A percentile compares a stretch with the other conserved stretches of the same genome.
Evolutionary conservation across 805 yeast genomes (phyloP).

Genomic region (Scheffersomyces spartinae): DNA sequence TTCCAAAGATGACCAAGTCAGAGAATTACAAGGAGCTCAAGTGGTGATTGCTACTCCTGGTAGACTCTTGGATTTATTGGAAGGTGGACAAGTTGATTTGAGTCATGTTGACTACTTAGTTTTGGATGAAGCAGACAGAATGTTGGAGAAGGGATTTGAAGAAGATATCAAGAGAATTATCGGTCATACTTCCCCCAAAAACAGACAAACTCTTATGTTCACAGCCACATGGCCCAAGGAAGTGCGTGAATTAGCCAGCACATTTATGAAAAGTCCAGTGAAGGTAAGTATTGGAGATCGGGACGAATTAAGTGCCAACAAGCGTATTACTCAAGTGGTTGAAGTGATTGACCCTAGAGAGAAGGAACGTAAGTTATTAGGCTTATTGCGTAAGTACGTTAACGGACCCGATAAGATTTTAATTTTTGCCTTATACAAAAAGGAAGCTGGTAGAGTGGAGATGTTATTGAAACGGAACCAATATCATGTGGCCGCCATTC

Average conservation of each 20-base stretch:
- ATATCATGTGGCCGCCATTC: slow-evolving; percentile 81
- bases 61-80: slow-evolving; percentile 77
- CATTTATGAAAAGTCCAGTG: slow-evolving; percentile 77
- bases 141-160: slow-evolving; percentile 97
- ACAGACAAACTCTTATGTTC: slow-evolving; percentile 92
- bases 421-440: slow-evolving; percentile 89
- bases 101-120: slow-evolving; percentile 65
- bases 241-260: slow-evolving; percentile 82
- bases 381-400: slow-evolving; percentile 64
- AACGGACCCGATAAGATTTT: slow-evolving; percentile 71
- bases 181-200: slow-evolving; percentile 36
- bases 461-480: slow-evolving; percentile 60
- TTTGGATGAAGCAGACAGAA: slow-evolving; percentile 96
- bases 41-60: slow-evolving; percentile 98
- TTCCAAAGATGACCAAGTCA: slow-evolving; percentile 84
- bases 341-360: slow-evolving; percentile 73
- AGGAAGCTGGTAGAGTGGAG: slow-evolving; percentile 91
- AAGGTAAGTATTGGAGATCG: slow-evolving; percentile 89
- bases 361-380: slow-evolving; percentile 69
- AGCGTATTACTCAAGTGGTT: slow-evolving; percentile 84
- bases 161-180: slow-evolving; percentile 86
- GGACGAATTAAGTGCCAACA: slow-evolving; percentile 90
- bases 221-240: slow-evolving; percentile 99
- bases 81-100: slow-evolving; percentile 75
- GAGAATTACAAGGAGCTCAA: slow-evolving; percentile 51